Base-by-base conservation (phyloP, 345 rosid genomes). In the Lumnitzera racemosa region DNA sequence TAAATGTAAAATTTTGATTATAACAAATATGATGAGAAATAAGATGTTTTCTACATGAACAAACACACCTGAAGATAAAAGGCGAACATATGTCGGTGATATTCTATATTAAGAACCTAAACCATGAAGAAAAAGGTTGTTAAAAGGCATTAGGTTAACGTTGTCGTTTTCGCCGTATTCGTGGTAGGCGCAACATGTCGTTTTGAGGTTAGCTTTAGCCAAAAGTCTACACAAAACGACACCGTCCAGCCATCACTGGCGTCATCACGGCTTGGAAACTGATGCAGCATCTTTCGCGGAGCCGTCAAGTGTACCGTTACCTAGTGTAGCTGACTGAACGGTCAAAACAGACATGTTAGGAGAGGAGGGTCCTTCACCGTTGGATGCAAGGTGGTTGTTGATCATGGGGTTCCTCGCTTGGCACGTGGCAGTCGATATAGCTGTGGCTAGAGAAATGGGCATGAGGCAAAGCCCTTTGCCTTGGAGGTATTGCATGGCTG, bases 401-500 rank as follows among this genome's bases (percentile, higher is more conserved):
- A 36, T 36, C 43, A 36, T 36, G 43, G 43, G 70, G 65, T 68
- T 72, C 66, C 83, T 75, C 68, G 85, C 57, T 47, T 77, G 79
- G 67, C 73, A 77, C 0, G 86, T 77, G 75, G 91, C 70, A 1
- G 97, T 80, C 16, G 99, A 90, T 46, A 90, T 88, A 1, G 96
- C 96, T 2, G 96, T 81, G 49, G 97, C 97, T 5, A 94, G 86
- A 3, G 97, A 84, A 60, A 94, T 94, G 13, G 99, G 99, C 99
- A 94, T 94, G 24, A 94, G 75, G 67, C 99, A 90, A 6, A 94
- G 95, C 3, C 99, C 99, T 61, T 94, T 94, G 53, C 96, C 97
- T 68, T 94, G 99, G 46, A 94, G 75, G 47, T 90, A 94, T 74
- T 90, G 97, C 99, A 94, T 94, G 69, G 99, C 99, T 14, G 97